phyloP scores from a whole-genome alignment of 352 stramenopile genomes.

The Phytophthora pisi region DNA sequence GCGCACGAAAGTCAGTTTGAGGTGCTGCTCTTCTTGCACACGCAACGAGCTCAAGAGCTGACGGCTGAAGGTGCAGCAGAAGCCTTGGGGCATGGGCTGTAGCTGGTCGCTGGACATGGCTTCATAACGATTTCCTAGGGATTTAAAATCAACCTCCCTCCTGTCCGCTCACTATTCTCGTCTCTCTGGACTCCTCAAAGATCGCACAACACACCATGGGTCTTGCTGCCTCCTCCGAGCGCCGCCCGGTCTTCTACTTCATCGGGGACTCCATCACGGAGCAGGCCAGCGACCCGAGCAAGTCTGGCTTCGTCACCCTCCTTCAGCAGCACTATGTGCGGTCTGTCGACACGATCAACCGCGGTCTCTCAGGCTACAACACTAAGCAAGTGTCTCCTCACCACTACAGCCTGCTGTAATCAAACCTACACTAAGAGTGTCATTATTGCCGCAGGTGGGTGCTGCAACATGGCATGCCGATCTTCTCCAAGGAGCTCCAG shows the following conservation, averaged over 20 bases:
- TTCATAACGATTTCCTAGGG: no score
- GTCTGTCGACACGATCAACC: conserved; percentile 51
- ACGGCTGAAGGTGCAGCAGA: no score
- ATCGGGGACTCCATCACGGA: conserved; percentile 73
- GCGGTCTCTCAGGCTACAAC: conserved; percentile 55
- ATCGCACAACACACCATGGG: conserved; percentile 6
- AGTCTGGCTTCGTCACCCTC: conserved; percentile 39
- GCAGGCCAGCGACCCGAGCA: conserved; percentile 36
- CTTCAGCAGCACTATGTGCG: conserved; percentile 55
- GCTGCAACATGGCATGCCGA: conserved; percentile 27
- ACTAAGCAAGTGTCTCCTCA: conserved; percentile 28
- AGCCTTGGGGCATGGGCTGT: no score
- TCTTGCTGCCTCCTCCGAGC: conserved; percentile 16
- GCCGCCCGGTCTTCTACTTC: conserved; percentile 45
- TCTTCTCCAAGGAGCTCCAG: conserved; percentile 36
- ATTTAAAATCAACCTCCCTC: no score
- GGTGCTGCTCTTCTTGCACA: no score
- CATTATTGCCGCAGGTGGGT: conserved; percentile 33
- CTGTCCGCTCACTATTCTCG: no score
- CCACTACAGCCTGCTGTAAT: not conserved
- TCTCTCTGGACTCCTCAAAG: no score
- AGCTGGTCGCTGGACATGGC: no score
- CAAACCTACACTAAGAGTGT: not conserved
- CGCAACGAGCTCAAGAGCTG: no score
- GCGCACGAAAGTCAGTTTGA: no score